These are phyloP conservation scores for Chiua virens DNA, from an alignment of 768 basidiomycete genomes.

Conservation along the genomic window DNA sequence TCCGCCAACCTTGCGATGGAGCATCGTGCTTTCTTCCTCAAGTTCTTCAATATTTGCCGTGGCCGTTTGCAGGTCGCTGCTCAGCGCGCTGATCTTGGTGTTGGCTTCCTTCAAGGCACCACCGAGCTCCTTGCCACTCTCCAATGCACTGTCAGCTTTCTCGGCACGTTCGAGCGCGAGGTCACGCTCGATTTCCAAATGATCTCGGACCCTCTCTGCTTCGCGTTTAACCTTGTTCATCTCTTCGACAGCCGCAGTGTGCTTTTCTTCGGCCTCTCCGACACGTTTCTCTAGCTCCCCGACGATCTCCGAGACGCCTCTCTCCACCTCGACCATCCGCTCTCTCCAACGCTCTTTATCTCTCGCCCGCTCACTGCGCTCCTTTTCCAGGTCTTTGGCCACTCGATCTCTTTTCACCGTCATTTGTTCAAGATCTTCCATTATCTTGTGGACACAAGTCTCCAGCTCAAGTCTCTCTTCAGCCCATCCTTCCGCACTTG, in stretches of 20 bases:
- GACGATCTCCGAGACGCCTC: slow-evolving; percentile 66
- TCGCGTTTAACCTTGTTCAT: neutral
- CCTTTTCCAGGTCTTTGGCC: slow-evolving; percentile 49
- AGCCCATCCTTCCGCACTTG: slow-evolving; percentile 62
- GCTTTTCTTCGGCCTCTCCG: slow-evolving; percentile 35
- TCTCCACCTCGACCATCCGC: slow-evolving; percentile 70
- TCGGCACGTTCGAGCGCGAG: slow-evolving; percentile 33
- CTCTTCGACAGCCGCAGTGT: neutral
- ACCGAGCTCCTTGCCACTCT: slow-evolving; percentile 66
- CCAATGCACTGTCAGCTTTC: slow-evolving; percentile 64
- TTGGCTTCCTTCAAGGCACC: slow-evolving; percentile 67
- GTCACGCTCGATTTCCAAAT: slow-evolving; percentile 1
- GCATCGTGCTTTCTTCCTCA: slow-evolving; percentile 56
- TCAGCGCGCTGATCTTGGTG: slow-evolving; percentile 52
- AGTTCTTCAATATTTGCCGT: slow-evolving; percentile 59
- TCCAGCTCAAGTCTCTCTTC: slow-evolving; percentile 65
- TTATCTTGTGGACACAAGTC: slow-evolving; percentile 41
- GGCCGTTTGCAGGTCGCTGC: slow-evolving; percentile 52
- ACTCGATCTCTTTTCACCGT: slow-evolving; percentile 46
- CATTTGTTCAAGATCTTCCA: slow-evolving; percentile 38
- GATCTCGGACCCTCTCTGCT: neutral
- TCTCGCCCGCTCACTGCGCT: slow-evolving; percentile 54
- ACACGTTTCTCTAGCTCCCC: slow-evolving; percentile 60
- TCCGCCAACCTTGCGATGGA: slow-evolving; percentile 52
- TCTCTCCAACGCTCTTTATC: slow-evolving; percentile 73